Base-by-base conservation (phyloP, 179 eudicot genomes). In the Beta macrorhiza region DNA sequence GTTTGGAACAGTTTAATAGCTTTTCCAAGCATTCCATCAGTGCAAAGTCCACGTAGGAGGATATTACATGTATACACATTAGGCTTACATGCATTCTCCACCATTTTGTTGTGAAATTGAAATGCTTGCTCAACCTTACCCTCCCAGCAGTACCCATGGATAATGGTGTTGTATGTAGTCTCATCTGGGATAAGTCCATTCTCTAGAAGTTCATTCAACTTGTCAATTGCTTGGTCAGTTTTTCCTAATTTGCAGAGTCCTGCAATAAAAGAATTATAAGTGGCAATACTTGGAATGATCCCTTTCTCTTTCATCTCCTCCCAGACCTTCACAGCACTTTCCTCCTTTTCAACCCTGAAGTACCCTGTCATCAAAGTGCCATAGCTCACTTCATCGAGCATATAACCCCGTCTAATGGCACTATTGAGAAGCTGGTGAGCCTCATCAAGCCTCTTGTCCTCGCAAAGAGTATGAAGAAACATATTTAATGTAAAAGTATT, bases 161-260 rank as follows among this genome's bases (percentile, higher is more conserved):
- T 93, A 64, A 94, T 91, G 14, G 93, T 84, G 78, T 94, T 94
- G 79, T 88, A 91, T 8, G 98, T 94, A 47, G 86, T 92, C 74
- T 91, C 94, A 83, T 91, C 89, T 0, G 97, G 98, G 82, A 90
- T 80, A 80, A 94, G 79, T 11, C 94, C 97, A 69, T 81, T 87
- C 79, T 88, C 92, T 77, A 91, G 47, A 56, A 94, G 91, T 73
- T 94, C 98, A 83, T 92, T 91, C 87, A 94, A 81, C 84, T 86
- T 91, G 15, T 75, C 51, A 62, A 93, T 86, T 32, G 98, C 94
- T 70, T 87, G 79, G 47, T 88, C 91, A 32, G 87, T 88, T 86
- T 90, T 91, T 58, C 97, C 92, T n/a, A 77, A 81, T 76, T 91
- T 94, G 89, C 95, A 92, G 20, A 94, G 87, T 84, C 93, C 98